These are phyloP conservation scores for Cryptosporidium ryanae DNA, from an alignment of 169 alveolate species.

Conservation along the genomic window DNA sequence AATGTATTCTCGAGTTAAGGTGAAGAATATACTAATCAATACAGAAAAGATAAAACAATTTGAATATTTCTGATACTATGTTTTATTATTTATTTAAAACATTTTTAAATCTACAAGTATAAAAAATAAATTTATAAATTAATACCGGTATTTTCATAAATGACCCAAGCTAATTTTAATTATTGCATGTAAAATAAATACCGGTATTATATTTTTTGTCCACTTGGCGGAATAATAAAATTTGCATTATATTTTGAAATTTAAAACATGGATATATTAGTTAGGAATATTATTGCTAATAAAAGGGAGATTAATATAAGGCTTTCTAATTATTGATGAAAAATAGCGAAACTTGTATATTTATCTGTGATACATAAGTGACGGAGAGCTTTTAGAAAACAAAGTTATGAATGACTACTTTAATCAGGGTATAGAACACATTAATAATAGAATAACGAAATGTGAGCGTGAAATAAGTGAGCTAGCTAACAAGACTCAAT, in stretches of 20 bases:
- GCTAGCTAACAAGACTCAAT: neutral
- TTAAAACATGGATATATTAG: neutral
- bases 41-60: neutral
- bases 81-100: no score
- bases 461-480: slow-evolving; percentile 30
- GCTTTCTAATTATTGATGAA: neutral
- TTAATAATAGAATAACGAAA: slow-evolving; percentile 11
- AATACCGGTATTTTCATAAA: slow-evolving; percentile 26
- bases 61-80: neutral
- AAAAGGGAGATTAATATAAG: no score
- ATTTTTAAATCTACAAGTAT: no score
- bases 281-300: no score
- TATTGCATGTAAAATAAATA: slow-evolving; percentile 20
- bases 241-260: neutral
- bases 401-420: slow-evolving; percentile 24
- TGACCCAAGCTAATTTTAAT: slow-evolving; percentile 29
- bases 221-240: neutral
- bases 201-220: slow-evolving; percentile 37
- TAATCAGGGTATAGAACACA: slow-evolving; percentile 35
- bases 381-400: neutral
- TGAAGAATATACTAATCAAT: neutral
- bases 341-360: no score
- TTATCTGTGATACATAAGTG: no score
- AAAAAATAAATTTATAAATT: neutral
- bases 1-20: neutral